Evolutionary conservation across 2,329 filamentous ascomycete species (phyloP).

Genomic region (Colletotrichum scovillei): DNA sequence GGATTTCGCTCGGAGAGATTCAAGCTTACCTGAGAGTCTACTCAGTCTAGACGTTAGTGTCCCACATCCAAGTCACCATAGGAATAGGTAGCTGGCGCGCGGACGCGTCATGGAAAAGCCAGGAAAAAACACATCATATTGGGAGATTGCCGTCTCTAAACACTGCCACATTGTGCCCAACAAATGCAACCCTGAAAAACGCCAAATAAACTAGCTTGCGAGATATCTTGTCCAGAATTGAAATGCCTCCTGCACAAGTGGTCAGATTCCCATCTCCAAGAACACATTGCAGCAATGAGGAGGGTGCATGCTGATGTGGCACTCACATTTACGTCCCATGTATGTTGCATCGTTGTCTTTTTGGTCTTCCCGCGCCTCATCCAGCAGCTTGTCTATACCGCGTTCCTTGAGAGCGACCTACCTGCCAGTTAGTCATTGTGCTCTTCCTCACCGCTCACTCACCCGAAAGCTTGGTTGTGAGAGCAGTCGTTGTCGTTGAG

Average conservation of each 20-base stretch:
- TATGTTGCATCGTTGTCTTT: conserved; percentile 81
- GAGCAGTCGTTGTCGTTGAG: not conserved
- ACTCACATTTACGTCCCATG: conserved; percentile 55
- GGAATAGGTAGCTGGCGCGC: not conserved
- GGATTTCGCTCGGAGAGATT: not conserved
- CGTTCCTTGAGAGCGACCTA: conserved; percentile 87
- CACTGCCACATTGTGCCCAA: conserved; percentile 22
- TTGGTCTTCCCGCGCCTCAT: conserved; percentile 89
- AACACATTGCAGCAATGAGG: not conserved
- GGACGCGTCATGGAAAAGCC: conserved; percentile 24
- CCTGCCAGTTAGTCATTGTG: not conserved
- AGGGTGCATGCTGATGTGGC: not conserved
- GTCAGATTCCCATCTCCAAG: conserved; percentile 9
- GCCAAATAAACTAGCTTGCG: conserved; percentile 1
- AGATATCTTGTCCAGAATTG: conserved; percentile 5
- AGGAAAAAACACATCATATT: conserved; percentile 15
- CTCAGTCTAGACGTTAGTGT: not conserved
- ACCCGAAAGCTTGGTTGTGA: not conserved
- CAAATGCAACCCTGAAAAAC: conserved; percentile 26
- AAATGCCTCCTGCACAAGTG: conserved; percentile 15
- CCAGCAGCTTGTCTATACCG: conserved; percentile 92
- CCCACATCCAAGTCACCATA: not conserved
- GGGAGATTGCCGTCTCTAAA: conserved; percentile 24
- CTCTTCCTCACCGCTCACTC: not conserved
- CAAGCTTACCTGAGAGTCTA: not conserved